phyloP scores from a whole-genome alignment of 495 filamentous ascomycete species.

The Podospora australis region DNA sequence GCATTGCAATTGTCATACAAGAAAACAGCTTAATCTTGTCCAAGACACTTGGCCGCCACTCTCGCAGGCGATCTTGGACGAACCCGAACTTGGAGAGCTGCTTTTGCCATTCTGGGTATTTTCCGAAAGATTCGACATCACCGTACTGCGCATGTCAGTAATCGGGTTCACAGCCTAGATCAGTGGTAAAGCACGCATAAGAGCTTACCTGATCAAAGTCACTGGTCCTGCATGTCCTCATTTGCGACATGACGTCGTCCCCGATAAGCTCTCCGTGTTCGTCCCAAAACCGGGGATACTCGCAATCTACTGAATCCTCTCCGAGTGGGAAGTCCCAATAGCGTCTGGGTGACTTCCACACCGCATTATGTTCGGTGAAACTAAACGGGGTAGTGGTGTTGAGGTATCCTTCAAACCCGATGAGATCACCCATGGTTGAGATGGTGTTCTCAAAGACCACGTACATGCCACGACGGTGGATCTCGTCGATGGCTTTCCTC shows the following conservation, averaged over 20 bases:
- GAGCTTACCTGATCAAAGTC: conserved; percentile 53
- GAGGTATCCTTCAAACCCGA: conserved; percentile 59
- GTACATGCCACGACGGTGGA: conserved; percentile 68
- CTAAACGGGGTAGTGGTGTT: conserved; percentile 56
- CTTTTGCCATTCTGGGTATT: conserved; percentile 57
- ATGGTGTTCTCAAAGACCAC: conserved; percentile 67
- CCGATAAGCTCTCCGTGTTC: conserved; percentile 42
- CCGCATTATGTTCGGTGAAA: conserved; percentile 46
- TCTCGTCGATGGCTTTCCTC: conserved; percentile 56
- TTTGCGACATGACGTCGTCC: conserved; percentile 27
- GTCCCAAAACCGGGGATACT: conserved; percentile 61
- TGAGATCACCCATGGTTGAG: conserved; percentile 62
- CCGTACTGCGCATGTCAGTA: conserved; percentile 38
- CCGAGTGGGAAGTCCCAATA: conserved; percentile 58
- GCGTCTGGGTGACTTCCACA: conserved; percentile 51
- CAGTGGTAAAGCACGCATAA: not conserved
- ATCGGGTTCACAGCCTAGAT: not conserved
- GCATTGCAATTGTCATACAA: conserved; percentile 57
- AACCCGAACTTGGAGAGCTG: conserved; percentile 65
- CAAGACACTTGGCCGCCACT: conserved; percentile 58
- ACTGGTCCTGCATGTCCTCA: conserved; percentile 56
- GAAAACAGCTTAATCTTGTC: conserved; percentile 56
- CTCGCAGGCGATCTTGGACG: conserved; percentile 68
- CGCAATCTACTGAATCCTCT: conserved; percentile 51
- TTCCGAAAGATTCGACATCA: conserved; percentile 60